Base-by-base conservation (phyloP, 345 rosid species). In the Eucalyptus marginata region DNA sequence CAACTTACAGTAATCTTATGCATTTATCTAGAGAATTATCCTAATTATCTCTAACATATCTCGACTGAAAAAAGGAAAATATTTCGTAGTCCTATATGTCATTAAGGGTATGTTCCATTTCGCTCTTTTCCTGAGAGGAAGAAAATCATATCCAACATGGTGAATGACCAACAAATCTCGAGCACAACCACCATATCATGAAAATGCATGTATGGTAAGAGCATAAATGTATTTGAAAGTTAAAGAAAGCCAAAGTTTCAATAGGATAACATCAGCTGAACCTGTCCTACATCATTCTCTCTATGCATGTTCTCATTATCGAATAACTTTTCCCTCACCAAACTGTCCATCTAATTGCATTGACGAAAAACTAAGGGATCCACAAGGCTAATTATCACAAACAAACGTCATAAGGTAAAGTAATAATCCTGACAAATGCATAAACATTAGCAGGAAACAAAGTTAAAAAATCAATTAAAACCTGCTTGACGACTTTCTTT, bases 401-500 rank as follows among this genome's bases (percentile, higher is more conserved):
- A 76, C 84, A 76, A 20, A 20, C 84, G 22, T 20, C 47, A 40
- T 7, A 7, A 40, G 47, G 47, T 44, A 22, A 76, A 76, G 1
- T 25, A 24, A 76, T 40, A 76, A 40, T 40, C 29, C 47, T 40
- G 4, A 40, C 84, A 22, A 11, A 20, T 22, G 29, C 47, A 76
- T 11, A 22, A 36, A 76, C 83, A 15, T 11, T 5, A 88, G 27
- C 20, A 3, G 47, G 27, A 83, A 47, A 62, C 18, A 24, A 27
- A 29, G 8, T 9, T 40, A 40, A 24, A 24, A 25, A 52, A 50
- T 66, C 9, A 54, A 50, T 49, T 11, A 27, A 52, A 13, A 98
- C 99, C 99, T 98, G 99, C 89, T 97, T 97, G 89, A 96, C 90
- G 92, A 98, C 95, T 94, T 98, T 97, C 79, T 93, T 93, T 40